phyloP scores from a whole-genome alignment of 2,329 filamentous ascomycete species.

The Paraphoma sp. region DNA sequence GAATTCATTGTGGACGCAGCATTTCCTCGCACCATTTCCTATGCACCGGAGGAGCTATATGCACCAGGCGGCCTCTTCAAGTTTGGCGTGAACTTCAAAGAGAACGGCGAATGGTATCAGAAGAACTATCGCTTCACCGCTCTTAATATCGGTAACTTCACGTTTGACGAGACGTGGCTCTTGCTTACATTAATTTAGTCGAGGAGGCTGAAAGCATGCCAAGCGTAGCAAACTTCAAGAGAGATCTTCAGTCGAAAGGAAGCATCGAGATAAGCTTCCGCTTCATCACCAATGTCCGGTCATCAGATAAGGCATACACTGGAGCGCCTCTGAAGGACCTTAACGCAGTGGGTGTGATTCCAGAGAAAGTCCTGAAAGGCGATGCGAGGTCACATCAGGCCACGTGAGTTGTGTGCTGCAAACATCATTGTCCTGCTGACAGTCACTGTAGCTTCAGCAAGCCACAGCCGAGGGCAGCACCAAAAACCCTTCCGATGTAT shows the following conservation, averaged over 20 bases:
- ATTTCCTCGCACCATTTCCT: not conserved
- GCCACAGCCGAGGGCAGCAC: not conserved
- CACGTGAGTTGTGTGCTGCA: conserved; percentile 1
- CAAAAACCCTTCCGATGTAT: not conserved
- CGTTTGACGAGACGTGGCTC: not conserved
- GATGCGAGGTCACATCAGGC: conserved; percentile 15
- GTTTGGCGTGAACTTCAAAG: not conserved
- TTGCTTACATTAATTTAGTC: not conserved
- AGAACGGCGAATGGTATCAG: not conserved
- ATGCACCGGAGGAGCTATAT: not conserved
- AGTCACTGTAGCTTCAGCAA: not conserved
- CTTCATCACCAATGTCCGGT: conserved; percentile 4
- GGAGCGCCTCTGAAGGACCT: not conserved
- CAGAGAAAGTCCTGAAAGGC: conserved; percentile 17
- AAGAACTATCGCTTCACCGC: conserved; percentile 10
- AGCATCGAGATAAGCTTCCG: not conserved
- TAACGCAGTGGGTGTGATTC: conserved; percentile 1
- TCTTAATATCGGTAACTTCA: conserved; percentile 12
- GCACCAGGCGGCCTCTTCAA: not conserved
- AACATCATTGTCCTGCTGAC: not conserved
- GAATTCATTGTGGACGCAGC: not conserved
- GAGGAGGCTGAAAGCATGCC: not conserved
- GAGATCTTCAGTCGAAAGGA: conserved; percentile 2
- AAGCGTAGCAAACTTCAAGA: not conserved
- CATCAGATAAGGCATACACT: not conserved